Percentiles rank a stretch among this genome's conserved stretches.
Conservation (phyloP, 2,329 filamentous ascomycete genomes). For the Sclerotinia minor region DNA sequence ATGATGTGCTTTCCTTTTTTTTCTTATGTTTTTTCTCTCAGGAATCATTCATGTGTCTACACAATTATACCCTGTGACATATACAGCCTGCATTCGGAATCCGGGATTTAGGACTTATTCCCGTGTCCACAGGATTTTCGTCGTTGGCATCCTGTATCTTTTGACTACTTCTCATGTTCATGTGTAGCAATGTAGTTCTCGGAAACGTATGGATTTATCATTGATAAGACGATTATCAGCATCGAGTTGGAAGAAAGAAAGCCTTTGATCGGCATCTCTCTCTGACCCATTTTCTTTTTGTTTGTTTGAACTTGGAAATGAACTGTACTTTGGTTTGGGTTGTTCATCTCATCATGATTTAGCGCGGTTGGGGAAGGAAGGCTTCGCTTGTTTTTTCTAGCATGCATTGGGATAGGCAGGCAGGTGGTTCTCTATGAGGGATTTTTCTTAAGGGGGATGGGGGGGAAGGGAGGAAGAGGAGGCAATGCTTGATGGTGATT, state of each 20-base stretch:
- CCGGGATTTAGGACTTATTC: neutral
- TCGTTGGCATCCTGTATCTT: neutral
- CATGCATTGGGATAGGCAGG: conserved; percentile 6
- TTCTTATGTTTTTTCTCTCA: neutral
- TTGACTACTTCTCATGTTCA: neutral
- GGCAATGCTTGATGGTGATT: no score
- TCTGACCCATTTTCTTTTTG: neutral
- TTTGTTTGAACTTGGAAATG: no score
- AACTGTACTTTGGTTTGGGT: neutral
- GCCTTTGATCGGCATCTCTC: no score
- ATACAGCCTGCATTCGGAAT: neutral
- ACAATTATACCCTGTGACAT: neutral
- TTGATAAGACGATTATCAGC: neutral
- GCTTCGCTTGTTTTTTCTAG: conserved; percentile 9
- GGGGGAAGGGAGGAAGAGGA: no score
- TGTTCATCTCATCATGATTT: neutral
- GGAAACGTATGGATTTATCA: neutral
- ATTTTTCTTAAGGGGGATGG: neutral
- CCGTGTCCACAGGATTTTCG: neutral
- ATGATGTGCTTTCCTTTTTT: neutral
- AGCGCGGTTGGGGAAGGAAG: neutral
- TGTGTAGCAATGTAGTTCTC: neutral
- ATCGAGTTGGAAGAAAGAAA: neutral
- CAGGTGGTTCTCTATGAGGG: conserved; percentile 6
- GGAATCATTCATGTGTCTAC: neutral